Percentiles rank a stretch among this genome's conserved stretches.
phyloP scores from a whole-genome alignment of 1,284 basidiomycete genomes.

The Ceratobasidium sp. region DNA sequence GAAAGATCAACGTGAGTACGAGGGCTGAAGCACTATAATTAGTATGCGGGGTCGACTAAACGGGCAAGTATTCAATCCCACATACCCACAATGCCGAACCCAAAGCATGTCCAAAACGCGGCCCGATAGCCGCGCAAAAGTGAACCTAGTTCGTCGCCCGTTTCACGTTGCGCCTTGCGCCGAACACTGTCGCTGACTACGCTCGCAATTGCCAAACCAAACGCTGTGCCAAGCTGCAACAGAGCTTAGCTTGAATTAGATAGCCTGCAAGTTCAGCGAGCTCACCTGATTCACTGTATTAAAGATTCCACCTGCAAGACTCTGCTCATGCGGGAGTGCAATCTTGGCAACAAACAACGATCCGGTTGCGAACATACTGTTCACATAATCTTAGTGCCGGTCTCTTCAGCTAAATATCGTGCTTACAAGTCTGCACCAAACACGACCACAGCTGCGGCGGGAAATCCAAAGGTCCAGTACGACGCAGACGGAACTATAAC shows the following conservation, averaged over 20 bases:
- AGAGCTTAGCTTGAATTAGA: not conserved
- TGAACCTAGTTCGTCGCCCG: slow-evolving; percentile 48
- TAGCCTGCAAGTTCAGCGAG: slow-evolving; percentile 13
- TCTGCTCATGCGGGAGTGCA: slow-evolving; percentile 76
- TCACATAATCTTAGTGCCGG: slow-evolving; percentile 7
- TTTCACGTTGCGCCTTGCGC: slow-evolving; percentile 45
- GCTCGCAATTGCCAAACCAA: slow-evolving; percentile 77
- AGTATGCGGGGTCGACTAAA: not conserved
- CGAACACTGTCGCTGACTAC: slow-evolving; percentile 71
- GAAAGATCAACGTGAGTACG: slow-evolving; percentile 58
- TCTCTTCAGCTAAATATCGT: not conserved
- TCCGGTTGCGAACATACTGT: slow-evolving; percentile 69
- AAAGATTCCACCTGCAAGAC: slow-evolving; percentile 76
- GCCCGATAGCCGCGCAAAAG: slow-evolving; percentile 62
- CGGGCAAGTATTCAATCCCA: slow-evolving; percentile 15
- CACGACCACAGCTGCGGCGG: slow-evolving; percentile 72
- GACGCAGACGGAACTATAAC: slow-evolving; percentile 63
- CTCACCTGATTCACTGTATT: slow-evolving; percentile 74
- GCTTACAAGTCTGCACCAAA: slow-evolving; percentile 75
- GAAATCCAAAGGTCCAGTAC: slow-evolving; percentile 86
- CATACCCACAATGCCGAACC: slow-evolving; percentile 63
- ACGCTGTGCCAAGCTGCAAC: slow-evolving; percentile 69
- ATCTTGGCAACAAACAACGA: slow-evolving; percentile 78
- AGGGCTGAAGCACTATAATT: slow-evolving; percentile 52
- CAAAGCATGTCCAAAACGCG: slow-evolving; percentile 69